A percentile compares a stretch with the other conserved stretches of the same genome.
Conservation (phyloP, 768 basidiomycete genomes). For the Calvatia gigantea region DNA sequence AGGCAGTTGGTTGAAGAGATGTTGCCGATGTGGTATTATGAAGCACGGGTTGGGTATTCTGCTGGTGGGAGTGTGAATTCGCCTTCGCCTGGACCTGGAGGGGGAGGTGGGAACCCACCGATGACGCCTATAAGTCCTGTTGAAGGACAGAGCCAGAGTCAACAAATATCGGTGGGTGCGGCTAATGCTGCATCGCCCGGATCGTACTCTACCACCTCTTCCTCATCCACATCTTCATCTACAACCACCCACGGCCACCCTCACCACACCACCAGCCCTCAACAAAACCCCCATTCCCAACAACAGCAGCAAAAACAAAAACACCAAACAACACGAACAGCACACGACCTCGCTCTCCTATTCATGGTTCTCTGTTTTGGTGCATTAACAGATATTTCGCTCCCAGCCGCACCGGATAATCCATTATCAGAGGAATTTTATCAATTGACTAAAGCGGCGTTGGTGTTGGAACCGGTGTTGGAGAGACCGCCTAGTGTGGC, state of each 20-base stretch:
- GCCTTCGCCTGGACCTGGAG: constrained; percentile 20
- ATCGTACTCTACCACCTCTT: constrained; percentile 2
- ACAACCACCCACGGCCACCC: background rate
- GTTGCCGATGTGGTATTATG: constrained; percentile 64
- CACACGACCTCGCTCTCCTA: constrained; percentile 62
- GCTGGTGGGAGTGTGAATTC: background rate
- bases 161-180: background rate
- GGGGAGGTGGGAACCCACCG: no score
- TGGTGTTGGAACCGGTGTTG: constrained; percentile 64
- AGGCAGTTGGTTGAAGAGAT: constrained; percentile 62
- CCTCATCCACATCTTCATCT: constrained; percentile 10
- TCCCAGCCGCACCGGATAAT: constrained; percentile 52
- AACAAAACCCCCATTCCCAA: constrained; percentile 4
- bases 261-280: background rate
- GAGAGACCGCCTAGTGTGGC: constrained; percentile 70
- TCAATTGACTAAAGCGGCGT: constrained; percentile 58
- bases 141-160: background rate
- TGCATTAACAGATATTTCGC: constrained; percentile 49
- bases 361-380: constrained; percentile 65
- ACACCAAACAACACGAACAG: constrained; percentile 16
- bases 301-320: background rate
- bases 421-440: constrained; percentile 51
- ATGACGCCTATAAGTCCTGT: constrained; percentile 4
- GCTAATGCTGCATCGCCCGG: constrained; percentile 12
- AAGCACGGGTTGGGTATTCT: constrained; percentile 29